These are phyloP conservation scores for Epichloe uncinata DNA, from an alignment of 2,329 filamentous ascomycete genomes.

Conservation along the genomic window DNA sequence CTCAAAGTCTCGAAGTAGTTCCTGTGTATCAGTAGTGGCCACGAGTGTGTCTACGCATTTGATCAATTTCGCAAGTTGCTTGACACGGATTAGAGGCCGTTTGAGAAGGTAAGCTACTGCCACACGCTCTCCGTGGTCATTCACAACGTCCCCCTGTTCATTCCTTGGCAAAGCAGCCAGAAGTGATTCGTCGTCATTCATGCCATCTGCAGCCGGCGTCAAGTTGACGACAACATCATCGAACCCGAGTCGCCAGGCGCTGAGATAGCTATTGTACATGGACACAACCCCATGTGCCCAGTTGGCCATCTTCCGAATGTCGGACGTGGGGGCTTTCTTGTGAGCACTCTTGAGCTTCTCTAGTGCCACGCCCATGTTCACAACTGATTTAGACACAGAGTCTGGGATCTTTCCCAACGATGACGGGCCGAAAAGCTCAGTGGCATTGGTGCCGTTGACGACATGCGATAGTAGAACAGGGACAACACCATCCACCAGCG, in stretches of 20 bases:
- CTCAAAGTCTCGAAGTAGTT: slow-evolving; percentile 43
- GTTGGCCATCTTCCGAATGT: slow-evolving; percentile 56
- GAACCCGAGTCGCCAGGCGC: slow-evolving; percentile 84
- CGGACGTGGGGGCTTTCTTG: slow-evolving; percentile 61
- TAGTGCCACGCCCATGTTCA: slow-evolving; percentile 84
- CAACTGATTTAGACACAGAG: slow-evolving; percentile 68
- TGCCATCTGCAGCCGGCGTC: slow-evolving; percentile 45
- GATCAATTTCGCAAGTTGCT: slow-evolving; percentile 74
- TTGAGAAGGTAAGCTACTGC: slow-evolving; percentile 92
- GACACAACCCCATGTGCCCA: slow-evolving; percentile 73
- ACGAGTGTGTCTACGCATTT: slow-evolving; percentile 49
- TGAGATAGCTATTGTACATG: slow-evolving; percentile 75
- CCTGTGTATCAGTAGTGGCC: slow-evolving; percentile 32
- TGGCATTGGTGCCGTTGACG: slow-evolving; percentile 53
- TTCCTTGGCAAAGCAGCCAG: slow-evolving; percentile 47
- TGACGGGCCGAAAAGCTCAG: slow-evolving; percentile 53
- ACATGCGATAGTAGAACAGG: slow-evolving; percentile 82
- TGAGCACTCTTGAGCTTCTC: slow-evolving; percentile 75
- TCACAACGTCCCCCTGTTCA: slow-evolving; percentile 51
- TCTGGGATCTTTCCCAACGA: slow-evolving; percentile 34
- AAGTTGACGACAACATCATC: slow-evolving; percentile 91
- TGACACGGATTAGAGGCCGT: slow-evolving; percentile 73
- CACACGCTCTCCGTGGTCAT: slow-evolving; percentile 73
- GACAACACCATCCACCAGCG: slow-evolving; percentile 86
- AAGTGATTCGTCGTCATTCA: slow-evolving; percentile 47